These are phyloP conservation scores for Astrephomene gubernaculifera DNA, from an alignment of 139 green algal species.

Conservation along the genomic window DNA sequence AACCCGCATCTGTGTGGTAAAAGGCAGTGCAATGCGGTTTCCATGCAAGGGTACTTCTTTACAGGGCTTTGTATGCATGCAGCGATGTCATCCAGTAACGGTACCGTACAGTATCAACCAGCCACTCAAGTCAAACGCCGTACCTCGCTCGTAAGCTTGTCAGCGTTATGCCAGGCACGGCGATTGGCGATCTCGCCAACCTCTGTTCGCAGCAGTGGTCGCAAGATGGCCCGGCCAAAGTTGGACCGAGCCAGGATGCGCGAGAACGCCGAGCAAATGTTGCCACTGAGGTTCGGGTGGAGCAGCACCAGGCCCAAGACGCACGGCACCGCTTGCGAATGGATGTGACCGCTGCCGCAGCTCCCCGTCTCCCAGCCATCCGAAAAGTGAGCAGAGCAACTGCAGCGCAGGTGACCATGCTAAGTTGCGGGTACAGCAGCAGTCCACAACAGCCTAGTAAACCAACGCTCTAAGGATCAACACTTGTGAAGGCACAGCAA, in stretches of 20 bases:
- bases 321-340: not conserved
- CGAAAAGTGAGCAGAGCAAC: not conserved
- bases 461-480: not conserved
- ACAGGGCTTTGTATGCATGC: too few species aligned
- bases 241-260: slow-evolving; percentile 66
- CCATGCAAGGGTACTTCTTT: too few species aligned
- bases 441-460: too few species aligned
- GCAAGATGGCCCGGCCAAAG: slow-evolving; percentile 78
- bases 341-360: slow-evolving; percentile 3
- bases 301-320: slow-evolving; percentile 69
- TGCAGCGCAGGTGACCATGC: not conserved
- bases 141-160: slow-evolving; percentile 67
- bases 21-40: too few species aligned
- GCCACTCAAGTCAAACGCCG: too few species aligned
- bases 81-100: too few species aligned
- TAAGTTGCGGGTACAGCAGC: too few species aligned
- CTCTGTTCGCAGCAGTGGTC: slow-evolving; percentile 79
- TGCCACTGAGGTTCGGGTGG: slow-evolving; percentile 66
- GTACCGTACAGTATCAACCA: too few species aligned
- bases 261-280: slow-evolving; percentile 59
- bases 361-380: slow-evolving; percentile 18
- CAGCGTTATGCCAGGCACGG: slow-evolving; percentile 72
- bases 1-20: too few species aligned
- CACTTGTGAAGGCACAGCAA: not conserved
- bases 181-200: slow-evolving; percentile 77